Percentiles rank a stretch among this genome's conserved stretches.
phyloP scores from a whole-genome alignment of 2,329 filamentous ascomycete species.

The Penicillium janthinellum region DNA sequence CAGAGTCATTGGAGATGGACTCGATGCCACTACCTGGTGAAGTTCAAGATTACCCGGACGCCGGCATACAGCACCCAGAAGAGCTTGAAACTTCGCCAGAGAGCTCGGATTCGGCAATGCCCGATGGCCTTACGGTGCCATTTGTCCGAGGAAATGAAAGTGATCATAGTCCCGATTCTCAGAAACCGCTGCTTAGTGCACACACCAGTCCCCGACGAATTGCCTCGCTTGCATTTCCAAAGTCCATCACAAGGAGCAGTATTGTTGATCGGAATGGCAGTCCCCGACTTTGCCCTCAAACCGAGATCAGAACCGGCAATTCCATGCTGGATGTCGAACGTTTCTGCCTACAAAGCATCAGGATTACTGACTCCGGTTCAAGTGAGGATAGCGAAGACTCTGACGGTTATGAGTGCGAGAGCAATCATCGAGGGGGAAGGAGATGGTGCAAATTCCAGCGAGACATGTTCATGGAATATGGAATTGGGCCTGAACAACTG shows the following conservation, averaged over 20 bases:
- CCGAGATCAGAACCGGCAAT: not conserved
- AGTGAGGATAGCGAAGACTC: slow-evolving; percentile 14
- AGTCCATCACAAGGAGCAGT: slow-evolving; percentile 14
- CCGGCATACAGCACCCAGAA: not conserved
- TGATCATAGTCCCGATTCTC: slow-evolving; percentile 22
- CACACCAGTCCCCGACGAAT: not conserved
- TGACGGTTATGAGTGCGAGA: not conserved
- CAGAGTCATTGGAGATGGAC: not conserved
- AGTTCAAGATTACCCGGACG: not conserved
- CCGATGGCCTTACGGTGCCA: not conserved
- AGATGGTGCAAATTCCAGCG: slow-evolving; percentile 23
- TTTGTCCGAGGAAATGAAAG: not conserved
- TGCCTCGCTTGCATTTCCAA: not conserved
- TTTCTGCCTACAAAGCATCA: not conserved
- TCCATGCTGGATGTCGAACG: not conserved
- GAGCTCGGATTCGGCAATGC: not conserved
- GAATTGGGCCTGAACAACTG: slow-evolving; percentile 16
- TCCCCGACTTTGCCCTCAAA: slow-evolving; percentile 28
- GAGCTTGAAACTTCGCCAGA: slow-evolving; percentile 5
- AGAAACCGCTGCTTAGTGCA: slow-evolving; percentile 18
- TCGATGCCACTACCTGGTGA: not conserved
- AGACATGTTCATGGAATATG: slow-evolving; percentile 27
- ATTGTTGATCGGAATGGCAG: slow-evolving; percentile 44
- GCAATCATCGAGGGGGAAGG: slow-evolving; percentile 5
- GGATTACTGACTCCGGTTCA: slow-evolving; percentile 7